phyloP scores from a whole-genome alignment of 1,284 basidiomycete species.

The Spongiforma sp. region DNA sequence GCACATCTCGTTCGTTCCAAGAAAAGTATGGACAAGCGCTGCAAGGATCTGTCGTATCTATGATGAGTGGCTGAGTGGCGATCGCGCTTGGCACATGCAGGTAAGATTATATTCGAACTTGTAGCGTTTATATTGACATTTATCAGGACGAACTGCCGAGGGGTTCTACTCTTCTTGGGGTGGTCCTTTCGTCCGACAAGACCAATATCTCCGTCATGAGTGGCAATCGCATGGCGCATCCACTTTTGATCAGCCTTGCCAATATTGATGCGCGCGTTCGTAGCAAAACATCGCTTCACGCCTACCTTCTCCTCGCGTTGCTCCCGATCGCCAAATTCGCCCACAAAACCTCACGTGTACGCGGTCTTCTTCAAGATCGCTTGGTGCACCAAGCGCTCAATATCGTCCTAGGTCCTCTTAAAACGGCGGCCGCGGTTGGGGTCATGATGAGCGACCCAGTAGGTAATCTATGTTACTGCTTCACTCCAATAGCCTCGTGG shows the following conservation, averaged over 20 bases:
- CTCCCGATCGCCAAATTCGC: constrained; percentile 37
- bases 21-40: constrained; percentile 5
- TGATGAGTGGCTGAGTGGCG: constrained; percentile 1
- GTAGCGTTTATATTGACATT: neutral
- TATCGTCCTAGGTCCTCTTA: constrained; percentile 30
- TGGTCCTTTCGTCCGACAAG: too few species aligned
- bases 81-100: constrained; percentile 1
- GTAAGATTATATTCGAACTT: neutral
- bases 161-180: neutral
- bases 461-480: constrained; percentile 17
- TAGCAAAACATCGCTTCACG: constrained; percentile 34
- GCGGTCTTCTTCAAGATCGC: constrained; percentile 4
- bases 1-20: constrained; percentile 6
- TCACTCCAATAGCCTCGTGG: constrained; percentile 3
- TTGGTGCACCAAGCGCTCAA: constrained; percentile 17
- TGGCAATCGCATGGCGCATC: constrained; percentile 36
- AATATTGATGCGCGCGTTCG: constrained; percentile 30
- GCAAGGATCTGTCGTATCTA: constrained; percentile 7
- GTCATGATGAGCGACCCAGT: constrained; percentile 36
- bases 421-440: constrained; percentile 32
- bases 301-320: constrained; percentile 34
- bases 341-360: constrained; percentile 1
- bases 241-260: constrained; percentile 39
- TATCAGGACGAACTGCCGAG: neutral
- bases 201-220: too few species aligned